Conservation (phyloP, 2,329 filamentous ascomycete species). For the Alternaria longipes region DNA sequence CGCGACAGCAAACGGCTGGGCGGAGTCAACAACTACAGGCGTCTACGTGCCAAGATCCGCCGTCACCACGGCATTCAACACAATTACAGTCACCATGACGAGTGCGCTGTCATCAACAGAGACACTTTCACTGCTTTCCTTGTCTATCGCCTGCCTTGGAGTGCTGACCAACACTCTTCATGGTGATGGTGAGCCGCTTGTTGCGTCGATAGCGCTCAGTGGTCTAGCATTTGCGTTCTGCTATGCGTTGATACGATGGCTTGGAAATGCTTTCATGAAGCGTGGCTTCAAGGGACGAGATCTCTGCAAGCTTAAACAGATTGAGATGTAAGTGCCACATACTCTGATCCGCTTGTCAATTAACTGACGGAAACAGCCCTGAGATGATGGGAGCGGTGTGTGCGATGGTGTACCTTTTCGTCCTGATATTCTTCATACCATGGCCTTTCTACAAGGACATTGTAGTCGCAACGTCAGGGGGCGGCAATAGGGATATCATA, state of each 20-base stretch:
- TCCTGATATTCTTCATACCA: conserved; percentile 90
- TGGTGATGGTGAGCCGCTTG: conserved; percentile 85
- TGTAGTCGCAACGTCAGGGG: conserved; percentile 90
- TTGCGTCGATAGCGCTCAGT: conserved; percentile 88
- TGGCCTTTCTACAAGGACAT: conserved; percentile 99
- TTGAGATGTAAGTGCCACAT: conserved; percentile 71
- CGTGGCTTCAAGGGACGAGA: conserved; percentile 91
- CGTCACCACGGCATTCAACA: conserved; percentile 17
- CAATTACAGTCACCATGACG: conserved; percentile 32
- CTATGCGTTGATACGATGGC: conserved; percentile 91
- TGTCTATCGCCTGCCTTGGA: conserved; percentile 74
- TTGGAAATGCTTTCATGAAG: conserved; percentile 86
- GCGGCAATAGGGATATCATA: conserved; percentile 88
- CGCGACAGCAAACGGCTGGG: conserved; percentile 17
- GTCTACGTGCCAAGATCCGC: conserved; percentile 22
- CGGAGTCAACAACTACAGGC: conserved; percentile 13
- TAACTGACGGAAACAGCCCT: conserved; percentile 63
- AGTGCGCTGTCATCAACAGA: conserved; percentile 62
- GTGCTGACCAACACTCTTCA: conserved; percentile 82
- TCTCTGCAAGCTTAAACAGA: conserved; percentile 77
- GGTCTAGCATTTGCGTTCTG: conserved; percentile 81
- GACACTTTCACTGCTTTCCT: conserved; percentile 65
- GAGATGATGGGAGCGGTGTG: conserved; percentile 97
- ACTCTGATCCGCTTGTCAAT: background rate
- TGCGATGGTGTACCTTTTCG: conserved; percentile 89